phyloP scores from a whole-genome alignment of 164 flowering plant species.

The Litsea cubeba region DNA sequence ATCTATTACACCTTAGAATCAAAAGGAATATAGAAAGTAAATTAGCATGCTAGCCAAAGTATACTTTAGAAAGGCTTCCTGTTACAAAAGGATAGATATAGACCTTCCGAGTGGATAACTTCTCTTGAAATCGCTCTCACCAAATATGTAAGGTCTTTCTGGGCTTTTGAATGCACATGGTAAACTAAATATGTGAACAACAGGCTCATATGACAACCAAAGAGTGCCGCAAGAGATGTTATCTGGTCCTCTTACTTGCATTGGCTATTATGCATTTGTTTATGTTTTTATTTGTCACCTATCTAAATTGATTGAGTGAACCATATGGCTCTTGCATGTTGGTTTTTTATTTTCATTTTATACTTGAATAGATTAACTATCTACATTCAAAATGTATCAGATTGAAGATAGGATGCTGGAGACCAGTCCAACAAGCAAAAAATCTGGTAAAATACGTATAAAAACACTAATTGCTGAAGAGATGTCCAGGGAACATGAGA shows the following conservation, averaged over 20 bases:
- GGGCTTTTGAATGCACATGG: no score
- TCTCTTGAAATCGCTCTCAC: no score
- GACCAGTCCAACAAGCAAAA: slow-evolving; percentile 23
- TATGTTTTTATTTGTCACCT: background rate
- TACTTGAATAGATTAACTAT: background rate
- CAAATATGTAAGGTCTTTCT: no score
- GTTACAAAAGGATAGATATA: no score
- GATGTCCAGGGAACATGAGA: slow-evolving; percentile 33
- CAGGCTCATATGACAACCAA: no score
- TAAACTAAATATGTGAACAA: no score
- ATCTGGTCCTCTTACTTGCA: background rate
- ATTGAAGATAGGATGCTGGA: slow-evolving; percentile 23
- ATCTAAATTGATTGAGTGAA: background rate
- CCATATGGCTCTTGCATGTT: background rate
- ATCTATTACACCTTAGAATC: no score
- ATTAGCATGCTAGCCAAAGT: no score
- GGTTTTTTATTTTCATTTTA: background rate
- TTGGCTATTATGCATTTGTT: background rate
- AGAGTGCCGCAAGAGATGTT: no score
- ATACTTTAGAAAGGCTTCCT: no score
- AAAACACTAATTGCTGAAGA: slow-evolving; percentile 44
- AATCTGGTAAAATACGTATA: slow-evolving; percentile 38
- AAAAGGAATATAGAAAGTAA: no score
- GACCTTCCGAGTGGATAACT: no score
- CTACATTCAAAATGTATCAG: slow-evolving; percentile 20